phyloP scores from a whole-genome alignment of 768 basidiomycete species.

The Boletus reticulatus region DNA sequence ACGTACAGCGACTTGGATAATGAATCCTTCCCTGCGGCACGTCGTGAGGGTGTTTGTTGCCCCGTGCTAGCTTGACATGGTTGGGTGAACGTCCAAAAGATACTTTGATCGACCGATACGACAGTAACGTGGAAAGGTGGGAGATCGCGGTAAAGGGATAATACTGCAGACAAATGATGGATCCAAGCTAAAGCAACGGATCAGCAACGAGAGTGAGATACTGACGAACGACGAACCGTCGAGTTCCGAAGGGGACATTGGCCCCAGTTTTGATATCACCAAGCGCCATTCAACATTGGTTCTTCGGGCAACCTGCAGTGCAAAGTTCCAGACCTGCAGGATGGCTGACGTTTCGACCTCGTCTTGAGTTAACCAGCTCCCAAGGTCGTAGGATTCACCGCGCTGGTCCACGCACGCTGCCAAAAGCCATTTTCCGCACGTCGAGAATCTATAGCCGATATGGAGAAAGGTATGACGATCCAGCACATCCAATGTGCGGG shows the following conservation, averaged over 20 bases:
- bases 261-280: slow-evolving; percentile 66
- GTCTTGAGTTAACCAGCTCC: slow-evolving; percentile 62
- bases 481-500: slow-evolving; percentile 46
- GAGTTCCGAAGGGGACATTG: slow-evolving; percentile 57
- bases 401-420: slow-evolving; percentile 75
- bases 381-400: slow-evolving; percentile 70
- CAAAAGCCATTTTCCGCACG: slow-evolving; percentile 74
- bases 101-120: slow-evolving; percentile 55
- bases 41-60: slow-evolving; percentile 28
- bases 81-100: slow-evolving; percentile 57
- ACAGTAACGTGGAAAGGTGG: slow-evolving; percentile 59
- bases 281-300: slow-evolving; percentile 81
- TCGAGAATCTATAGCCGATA: slow-evolving; percentile 66
- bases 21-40: slow-evolving; percentile 30
- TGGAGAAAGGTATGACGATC: slow-evolving; percentile 68
- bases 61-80: slow-evolving; percentile 20
- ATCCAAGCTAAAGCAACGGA: slow-evolving; percentile 58
- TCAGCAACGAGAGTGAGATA: slow-evolving; percentile 1
- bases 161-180: slow-evolving; percentile 43
- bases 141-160: slow-evolving; percentile 39
- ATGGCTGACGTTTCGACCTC: slow-evolving; percentile 47
- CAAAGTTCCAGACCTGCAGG: slow-evolving; percentile 70
- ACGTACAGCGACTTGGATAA: slow-evolving; percentile 29
- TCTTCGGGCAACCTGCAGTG: slow-evolving; percentile 54
- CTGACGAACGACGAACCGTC: slow-evolving; percentile 48